Base-by-base conservation (phyloP, 192 early-diverging fungal genomes). In the Coemansia aciculifera region DNA sequence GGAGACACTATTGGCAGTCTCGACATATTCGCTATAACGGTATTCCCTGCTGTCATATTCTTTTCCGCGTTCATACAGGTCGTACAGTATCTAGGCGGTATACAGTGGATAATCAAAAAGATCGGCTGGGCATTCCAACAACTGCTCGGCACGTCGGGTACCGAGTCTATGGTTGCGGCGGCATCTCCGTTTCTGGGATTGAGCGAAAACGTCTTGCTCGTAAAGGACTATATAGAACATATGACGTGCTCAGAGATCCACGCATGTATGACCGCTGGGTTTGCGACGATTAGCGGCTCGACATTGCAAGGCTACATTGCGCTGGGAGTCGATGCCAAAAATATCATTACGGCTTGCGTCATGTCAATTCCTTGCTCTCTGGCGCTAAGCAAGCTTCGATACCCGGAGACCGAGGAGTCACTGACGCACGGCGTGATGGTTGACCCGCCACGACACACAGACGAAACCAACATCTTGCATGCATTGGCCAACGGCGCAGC, bases 291-390 rank as follows among this genome's bases (percentile, higher is more conserved):
- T 67, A 89, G 92, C 52, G 94, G 92, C 38, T 94, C 94, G 2
- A 90, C 91, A 9, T 80, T 93, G 24, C 81, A 88, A 48, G 91
- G 85, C 42, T 94, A 94, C 75, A 85, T 91, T 62, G 69, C 81
- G 31, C 78, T 92, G 73, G 92, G 92, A 62, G 88, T 90, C 13
- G 68, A 79, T 63, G 75, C 86, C 7, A 77, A 85, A 7, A 82
- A 87, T 69, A 76, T 96, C 59, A 87, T 96, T 67, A 92, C 93
- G 1, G 87, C 92, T 15, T 94, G 93, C 75, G 79, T 94, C 85
- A 94, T 96, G 93, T 96, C 94, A 24, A 89, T 96, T 27, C 94
- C 94, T 2, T 89, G 90, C 65, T 89, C 90, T 15, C 71, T 96
- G 56, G 86, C 91, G 48, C 84, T 94, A 63, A 91, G 91, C 80